These are phyloP conservation scores for Neofusicoccum kwambonambiense DNA, from an alignment of 2,329 filamentous ascomycete species.

Conservation along the genomic window DNA sequence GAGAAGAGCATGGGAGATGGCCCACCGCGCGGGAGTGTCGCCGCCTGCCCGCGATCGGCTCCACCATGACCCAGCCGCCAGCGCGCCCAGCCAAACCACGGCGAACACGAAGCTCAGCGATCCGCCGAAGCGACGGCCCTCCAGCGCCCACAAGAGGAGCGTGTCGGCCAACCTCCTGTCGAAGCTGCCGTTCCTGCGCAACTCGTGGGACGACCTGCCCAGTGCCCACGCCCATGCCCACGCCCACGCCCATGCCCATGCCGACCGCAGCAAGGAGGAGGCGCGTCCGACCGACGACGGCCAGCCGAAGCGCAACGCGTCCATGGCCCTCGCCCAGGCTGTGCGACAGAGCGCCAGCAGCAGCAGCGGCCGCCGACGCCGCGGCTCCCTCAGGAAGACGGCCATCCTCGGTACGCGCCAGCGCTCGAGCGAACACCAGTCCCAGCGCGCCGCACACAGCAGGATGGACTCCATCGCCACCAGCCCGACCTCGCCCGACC, in stretches of 20 bases:
- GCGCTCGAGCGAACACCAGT: conserved; percentile 23
- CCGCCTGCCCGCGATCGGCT: background rate
- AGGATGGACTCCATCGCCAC: conserved; percentile 9
- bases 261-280: conserved; percentile 20
- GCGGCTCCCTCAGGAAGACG: conserved; percentile 83
- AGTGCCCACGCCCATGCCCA: background rate
- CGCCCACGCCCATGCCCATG: background rate
- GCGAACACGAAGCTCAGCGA: background rate
- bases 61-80: background rate
- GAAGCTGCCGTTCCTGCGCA: conserved; percentile 67
- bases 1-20: conserved; percentile 28
- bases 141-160: conserved; percentile 49
- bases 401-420: conserved; percentile 68
- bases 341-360: conserved; percentile 52
- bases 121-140: background rate
- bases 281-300: conserved; percentile 4
- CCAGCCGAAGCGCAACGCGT: conserved; percentile 36
- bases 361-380: conserved; percentile 59
- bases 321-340: conserved; percentile 40
- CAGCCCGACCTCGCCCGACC: conserved; percentile 20
- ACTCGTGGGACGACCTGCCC: conserved; percentile 36
- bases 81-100: background rate
- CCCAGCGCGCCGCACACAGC: too few species aligned
- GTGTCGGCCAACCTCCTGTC: conserved; percentile 66
- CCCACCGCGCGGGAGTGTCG: background rate